Base-by-base conservation (phyloP, 139 green algal species). In the Chlorella ohadii region DNA sequence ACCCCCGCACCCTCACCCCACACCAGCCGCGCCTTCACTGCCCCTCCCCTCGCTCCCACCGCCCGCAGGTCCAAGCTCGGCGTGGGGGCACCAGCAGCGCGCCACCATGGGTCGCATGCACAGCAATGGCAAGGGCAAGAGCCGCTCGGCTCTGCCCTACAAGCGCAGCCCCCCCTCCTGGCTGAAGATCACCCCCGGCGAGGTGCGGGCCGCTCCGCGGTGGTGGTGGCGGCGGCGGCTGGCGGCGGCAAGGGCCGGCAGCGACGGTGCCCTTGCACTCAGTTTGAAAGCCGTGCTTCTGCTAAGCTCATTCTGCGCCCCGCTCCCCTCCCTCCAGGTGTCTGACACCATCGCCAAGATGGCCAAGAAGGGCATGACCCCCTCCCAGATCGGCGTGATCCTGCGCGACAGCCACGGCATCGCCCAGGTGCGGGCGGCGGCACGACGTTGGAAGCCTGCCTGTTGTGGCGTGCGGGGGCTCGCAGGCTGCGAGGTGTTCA, bases 341-440 rank as follows among this genome's bases (percentile, higher is more conserved):
- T 88, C 78, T 28, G 96, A 98, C 25, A 89, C 94, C 73, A 99
- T 99, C 90, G 94, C 82, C 92, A 99, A 99, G 94, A 90, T 99
- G 66, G 96, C 97, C 44, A 98, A 97, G 92, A 99, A 99, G 95
- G 97, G 97, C 82, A 89, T 97, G 87, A 98, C 97, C 20, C 97
- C 97, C 78, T 99, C 95, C 27, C 93, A 98, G 91, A 99, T 99
- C 75, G 97, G 97, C 83, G 94, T 99, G 47, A 84, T 98, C 63
- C 93, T 99, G 76, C 93, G 97, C 89, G 97, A 99, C 90, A 91
- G 92, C 51, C 93, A 98, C 89, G 97, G 97, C 75, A 95, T 99
- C 80, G 90, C 97, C 41, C 93, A 96, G 89, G 63, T 68, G 61
- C 61, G 27, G 27, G n/a, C n/a, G n/a, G n/a, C n/a, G n/a, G n/a